Evolutionary conservation across 2,329 filamentous ascomycete genomes (phyloP).

Genomic region (Cordyceps farinosa): DNA sequence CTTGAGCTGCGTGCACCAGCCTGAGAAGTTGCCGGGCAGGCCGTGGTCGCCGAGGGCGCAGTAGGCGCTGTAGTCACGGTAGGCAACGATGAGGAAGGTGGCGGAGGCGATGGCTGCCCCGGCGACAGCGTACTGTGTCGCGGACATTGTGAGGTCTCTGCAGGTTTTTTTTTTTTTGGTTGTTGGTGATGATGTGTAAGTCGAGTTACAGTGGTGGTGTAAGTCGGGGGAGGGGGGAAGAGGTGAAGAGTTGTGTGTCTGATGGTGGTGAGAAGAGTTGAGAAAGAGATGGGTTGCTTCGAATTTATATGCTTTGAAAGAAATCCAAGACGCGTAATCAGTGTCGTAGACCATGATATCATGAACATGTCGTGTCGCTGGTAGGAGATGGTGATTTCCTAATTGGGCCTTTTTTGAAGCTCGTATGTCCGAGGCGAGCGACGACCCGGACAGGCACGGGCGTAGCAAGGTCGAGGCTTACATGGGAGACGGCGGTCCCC

Average conservation of each 20-base stretch:
- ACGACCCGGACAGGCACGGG: background rate
- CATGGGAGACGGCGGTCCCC: background rate
- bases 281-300: background rate
- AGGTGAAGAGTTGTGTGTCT: background rate
- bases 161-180: background rate
- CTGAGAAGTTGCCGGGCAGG: slow-evolving; percentile 37
- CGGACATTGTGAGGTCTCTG: background rate
- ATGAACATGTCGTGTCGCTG: background rate
- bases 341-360: background rate
- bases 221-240: background rate
- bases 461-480: background rate
- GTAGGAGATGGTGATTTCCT: background rate
- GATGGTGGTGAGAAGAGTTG: background rate
- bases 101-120: background rate
- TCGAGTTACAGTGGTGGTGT: background rate
- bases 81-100: slow-evolving; percentile 13
- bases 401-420: background rate
- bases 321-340: background rate
- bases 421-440: slow-evolving; percentile 13
- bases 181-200: too few relatives aligned
- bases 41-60: slow-evolving; percentile 42
- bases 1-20: slow-evolving; percentile 33
- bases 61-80: slow-evolving; percentile 35
- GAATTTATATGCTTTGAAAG: background rate
- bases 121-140: background rate